Evolutionary conservation across 1,139 yeast species (phyloP).

Genomic region (Geotrichum aggregatum): DNA sequence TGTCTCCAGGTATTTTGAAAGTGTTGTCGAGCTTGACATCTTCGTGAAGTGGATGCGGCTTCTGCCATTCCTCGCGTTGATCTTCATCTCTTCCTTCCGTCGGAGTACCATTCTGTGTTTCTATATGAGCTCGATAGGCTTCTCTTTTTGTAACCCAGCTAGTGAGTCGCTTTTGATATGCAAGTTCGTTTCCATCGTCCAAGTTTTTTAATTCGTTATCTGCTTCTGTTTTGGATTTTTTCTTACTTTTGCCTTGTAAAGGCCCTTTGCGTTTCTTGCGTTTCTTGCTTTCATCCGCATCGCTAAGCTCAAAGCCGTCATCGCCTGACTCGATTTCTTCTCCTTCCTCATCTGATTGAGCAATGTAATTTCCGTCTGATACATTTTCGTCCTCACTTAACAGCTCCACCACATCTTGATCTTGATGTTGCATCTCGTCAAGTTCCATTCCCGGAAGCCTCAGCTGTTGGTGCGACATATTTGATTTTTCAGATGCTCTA

Average conservation of each 20-base stretch:
- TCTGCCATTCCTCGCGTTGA: constrained; percentile 54
- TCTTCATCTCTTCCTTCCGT: constrained; percentile 28
- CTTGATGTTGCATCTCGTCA: constrained; percentile 28
- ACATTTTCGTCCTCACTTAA: constrained; percentile 6
- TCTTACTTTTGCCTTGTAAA: constrained; percentile 19
- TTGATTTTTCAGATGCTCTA: constrained; percentile 7
- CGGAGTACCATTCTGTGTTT: constrained; percentile 11
- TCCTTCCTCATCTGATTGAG: constrained; percentile 22
- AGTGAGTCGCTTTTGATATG: constrained; percentile 55
- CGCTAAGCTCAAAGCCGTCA: constrained; percentile 30
- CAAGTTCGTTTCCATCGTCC: constrained; percentile 76
- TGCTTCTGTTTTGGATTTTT: constrained; percentile 20
- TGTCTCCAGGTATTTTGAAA: constrained; percentile 83
- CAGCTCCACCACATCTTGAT: constrained; percentile 22
- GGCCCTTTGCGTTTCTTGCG: neutral
- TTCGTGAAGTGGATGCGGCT: constrained; percentile 71
- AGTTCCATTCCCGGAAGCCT: constrained; percentile 44
- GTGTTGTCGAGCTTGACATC: constrained; percentile 70
- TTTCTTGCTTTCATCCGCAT: constrained; percentile 26
- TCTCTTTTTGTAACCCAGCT: constrained; percentile 51
- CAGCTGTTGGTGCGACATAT: constrained; percentile 44
- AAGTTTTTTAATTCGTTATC: constrained; percentile 42
- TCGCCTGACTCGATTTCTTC: constrained; percentile 28
- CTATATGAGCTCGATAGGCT: constrained; percentile 30
- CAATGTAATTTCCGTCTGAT: constrained; percentile 29